Conservation (phyloP, 176 grass and related monocot species). For the Musa acuminata region DNA sequence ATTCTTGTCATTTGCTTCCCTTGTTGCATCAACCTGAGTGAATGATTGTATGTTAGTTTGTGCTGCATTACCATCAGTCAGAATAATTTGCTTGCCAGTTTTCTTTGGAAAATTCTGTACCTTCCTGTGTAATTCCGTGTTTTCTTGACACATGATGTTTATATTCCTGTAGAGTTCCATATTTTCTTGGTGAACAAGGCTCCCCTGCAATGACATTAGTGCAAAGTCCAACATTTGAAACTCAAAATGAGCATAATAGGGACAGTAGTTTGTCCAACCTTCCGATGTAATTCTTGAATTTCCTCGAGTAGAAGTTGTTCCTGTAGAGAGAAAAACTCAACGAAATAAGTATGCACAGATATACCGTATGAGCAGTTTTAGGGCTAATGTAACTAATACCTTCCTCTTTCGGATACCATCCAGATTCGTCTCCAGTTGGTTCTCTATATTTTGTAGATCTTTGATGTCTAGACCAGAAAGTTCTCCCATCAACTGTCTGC, state of each 20-base stretch:
- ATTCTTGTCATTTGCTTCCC: conserved; percentile 18
- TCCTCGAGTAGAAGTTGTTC: conserved; percentile 35
- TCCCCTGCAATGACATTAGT: conserved; percentile 28
- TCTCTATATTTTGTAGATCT: conserved; percentile 42
- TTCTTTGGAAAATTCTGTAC: conserved; percentile 7
- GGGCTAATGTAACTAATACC: conserved; percentile 12
- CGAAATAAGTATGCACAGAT: conserved; percentile 8
- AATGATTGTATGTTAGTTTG: too few relatives aligned
- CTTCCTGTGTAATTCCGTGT: conserved; percentile 44
- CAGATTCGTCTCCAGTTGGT: conserved; percentile 33
- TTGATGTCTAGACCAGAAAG: conserved; percentile 37
- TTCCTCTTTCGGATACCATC: conserved; percentile 32
- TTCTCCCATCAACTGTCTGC: conserved; percentile 46
- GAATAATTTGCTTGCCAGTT: background rate
- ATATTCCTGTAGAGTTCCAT: conserved; percentile 47
- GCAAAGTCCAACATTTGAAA: background rate
- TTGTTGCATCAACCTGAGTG: conserved; percentile 32
- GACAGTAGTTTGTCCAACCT: conserved; percentile 11
- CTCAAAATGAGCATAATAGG: background rate
- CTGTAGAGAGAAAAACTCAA: conserved; percentile 12
- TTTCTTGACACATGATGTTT: conserved; percentile 36
- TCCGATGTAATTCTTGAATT: conserved; percentile 40
- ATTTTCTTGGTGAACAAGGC: conserved; percentile 41
- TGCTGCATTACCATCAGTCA: background rate
- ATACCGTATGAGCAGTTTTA: background rate